phyloP scores from a whole-genome alignment of 331 rosid genomes.

The Rosa hybrid region DNA sequence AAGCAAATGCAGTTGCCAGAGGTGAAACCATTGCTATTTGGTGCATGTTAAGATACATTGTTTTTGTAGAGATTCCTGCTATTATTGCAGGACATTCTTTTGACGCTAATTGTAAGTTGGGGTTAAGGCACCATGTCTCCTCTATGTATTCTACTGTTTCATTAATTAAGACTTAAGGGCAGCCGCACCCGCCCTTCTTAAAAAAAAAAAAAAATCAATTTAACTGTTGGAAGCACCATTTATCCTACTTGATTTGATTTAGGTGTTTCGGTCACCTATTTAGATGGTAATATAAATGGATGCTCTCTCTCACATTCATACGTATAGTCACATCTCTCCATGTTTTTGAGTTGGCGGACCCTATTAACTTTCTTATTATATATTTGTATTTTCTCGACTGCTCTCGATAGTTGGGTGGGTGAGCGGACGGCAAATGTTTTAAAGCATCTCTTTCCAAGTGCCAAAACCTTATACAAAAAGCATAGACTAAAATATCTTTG shows the following conservation, averaged over 20 bases:
- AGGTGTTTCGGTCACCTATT: not conserved
- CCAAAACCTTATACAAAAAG: constrained; percentile 94
- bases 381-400: constrained; percentile 17
- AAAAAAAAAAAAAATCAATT: not conserved
- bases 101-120: too few species aligned
- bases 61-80: too few species aligned
- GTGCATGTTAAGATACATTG: too few species aligned
- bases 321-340: not conserved
- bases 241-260: constrained; percentile 1
- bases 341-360: not conserved
- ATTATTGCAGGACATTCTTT: too few species aligned
- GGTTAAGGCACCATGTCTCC: too few species aligned
- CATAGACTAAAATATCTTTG: constrained; percentile 12
- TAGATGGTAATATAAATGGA: not conserved
- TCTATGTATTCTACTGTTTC: too few species aligned
- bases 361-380: not conserved
- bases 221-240: constrained; percentile 8
- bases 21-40: too few species aligned
- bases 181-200: too few species aligned
- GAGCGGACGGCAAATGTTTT: constrained; percentile 79
- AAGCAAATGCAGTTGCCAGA: too few species aligned
- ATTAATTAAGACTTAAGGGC: too few species aligned
- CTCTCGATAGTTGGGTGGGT: constrained; percentile 56
- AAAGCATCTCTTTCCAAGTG: constrained; percentile 80
- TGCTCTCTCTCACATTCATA: not conserved